phyloP scores from a whole-genome alignment of 2,329 filamentous ascomycete species.

The Leptographium wingfieldii region DNA sequence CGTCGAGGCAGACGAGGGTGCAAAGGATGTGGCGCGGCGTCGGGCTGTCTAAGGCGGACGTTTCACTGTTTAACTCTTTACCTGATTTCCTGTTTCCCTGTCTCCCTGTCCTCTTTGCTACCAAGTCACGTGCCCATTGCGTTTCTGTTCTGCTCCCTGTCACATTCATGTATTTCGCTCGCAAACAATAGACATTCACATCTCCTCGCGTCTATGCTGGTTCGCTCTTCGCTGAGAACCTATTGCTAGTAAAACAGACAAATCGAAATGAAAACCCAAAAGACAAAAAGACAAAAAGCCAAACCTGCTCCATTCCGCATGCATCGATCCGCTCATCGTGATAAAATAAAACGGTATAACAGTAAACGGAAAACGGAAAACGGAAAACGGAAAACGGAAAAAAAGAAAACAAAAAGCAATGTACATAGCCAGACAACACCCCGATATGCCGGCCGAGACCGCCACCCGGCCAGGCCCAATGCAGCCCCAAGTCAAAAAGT shows the following conservation, averaged over 20 bases:
- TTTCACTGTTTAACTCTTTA: no score
- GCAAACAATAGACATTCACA: no score
- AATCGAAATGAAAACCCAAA: not conserved
- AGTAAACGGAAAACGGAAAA: not conserved
- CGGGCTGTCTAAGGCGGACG: conserved; percentile 12
- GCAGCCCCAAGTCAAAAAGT: not conserved
- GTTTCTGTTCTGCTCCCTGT: no score
- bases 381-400: not conserved
- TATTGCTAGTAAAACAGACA: not conserved
- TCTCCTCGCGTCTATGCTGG: no score
- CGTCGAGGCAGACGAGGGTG: conserved; percentile 22
- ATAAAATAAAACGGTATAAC: not conserved
- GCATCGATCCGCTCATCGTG: not conserved
- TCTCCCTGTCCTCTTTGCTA: no score
- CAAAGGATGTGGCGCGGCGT: conserved; percentile 34
- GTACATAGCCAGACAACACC: not conserved
- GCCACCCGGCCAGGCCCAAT: not conserved
- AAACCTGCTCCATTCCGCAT: not conserved
- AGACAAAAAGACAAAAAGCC: not conserved
- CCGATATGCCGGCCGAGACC: not conserved
- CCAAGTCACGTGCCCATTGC: no score
- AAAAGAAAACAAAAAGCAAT: not conserved
- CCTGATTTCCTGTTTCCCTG: no score
- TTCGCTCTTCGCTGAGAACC: not conserved
- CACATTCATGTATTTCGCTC: no score